Evolutionary conservation across 176 grass and related monocot genomes (phyloP).

Genomic region (Puccinellia tenuiflora): DNA sequence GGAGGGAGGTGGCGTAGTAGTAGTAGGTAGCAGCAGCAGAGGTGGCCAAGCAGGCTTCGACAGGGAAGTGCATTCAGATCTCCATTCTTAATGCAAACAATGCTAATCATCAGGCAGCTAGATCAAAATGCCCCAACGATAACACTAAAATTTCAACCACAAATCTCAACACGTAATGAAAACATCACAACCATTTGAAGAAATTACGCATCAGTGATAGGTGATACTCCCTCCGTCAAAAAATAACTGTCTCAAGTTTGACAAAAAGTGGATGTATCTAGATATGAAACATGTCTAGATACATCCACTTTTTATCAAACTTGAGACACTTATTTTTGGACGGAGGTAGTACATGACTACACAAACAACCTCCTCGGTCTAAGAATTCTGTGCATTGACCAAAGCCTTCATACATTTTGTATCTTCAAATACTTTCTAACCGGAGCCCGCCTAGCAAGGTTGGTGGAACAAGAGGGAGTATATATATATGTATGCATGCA

Average conservation of each 20-base stretch:
- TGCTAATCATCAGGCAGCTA: background rate
- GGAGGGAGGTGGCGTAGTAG: background rate
- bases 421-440: background rate
- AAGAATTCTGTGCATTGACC: background rate
- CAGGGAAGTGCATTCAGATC: background rate
- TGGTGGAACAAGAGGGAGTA: too few relatives aligned
- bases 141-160: background rate
- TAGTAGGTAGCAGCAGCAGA: background rate
- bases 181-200: background rate
- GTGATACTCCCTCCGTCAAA: too few relatives aligned
- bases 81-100: background rate
- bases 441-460: too few relatives aligned
- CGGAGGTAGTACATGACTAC: too few relatives aligned
- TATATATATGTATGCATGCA: background rate
- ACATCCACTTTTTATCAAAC: too few relatives aligned
- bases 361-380: background rate
- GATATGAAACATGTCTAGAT: too few relatives aligned
- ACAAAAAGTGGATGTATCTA: too few relatives aligned
- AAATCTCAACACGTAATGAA: background rate
- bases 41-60: constrained; percentile 1
- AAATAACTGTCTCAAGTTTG: too few relatives aligned
- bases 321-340: too few relatives aligned
- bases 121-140: background rate
- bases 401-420: background rate
- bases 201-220: background rate